These are phyloP conservation scores for Botrytis elliptica DNA, from an alignment of 2,329 filamentous ascomycete genomes.

Conservation along the genomic window DNA sequence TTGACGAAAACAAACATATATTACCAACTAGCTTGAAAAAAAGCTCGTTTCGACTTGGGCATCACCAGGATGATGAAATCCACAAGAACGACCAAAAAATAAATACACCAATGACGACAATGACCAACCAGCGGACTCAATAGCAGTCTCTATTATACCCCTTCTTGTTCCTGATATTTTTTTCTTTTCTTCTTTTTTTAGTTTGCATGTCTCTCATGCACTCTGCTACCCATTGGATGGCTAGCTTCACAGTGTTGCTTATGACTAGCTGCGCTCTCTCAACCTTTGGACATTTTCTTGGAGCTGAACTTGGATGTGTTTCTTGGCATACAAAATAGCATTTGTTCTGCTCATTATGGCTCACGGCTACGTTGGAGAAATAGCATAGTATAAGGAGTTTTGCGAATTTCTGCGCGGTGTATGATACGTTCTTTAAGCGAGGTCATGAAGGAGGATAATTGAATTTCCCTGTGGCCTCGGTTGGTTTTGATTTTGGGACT, in stretches of 20 bases:
- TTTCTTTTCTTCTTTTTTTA: not conserved
- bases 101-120: constrained; percentile 14
- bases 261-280: not conserved
- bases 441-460: not conserved
- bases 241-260: not conserved
- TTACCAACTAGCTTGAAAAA: not conserved
- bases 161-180: constrained; percentile 10
- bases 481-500: not conserved
- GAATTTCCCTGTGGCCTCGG: not conserved
- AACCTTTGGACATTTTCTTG: constrained; percentile 14
- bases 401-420: not conserved
- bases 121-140: not conserved
- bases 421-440: not conserved
- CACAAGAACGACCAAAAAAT: not conserved
- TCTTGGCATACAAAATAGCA: constrained; percentile 11
- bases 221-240: constrained; percentile 2
- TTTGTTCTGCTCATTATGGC: constrained; percentile 12
- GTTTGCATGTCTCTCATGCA: not conserved
- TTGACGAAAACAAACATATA: not conserved
- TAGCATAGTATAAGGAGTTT: constrained; percentile 14
- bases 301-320: constrained; percentile 16
- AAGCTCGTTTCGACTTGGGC: constrained; percentile 1
- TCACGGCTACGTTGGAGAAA: not conserved
- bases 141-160: constrained; percentile 12
- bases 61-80: constrained; percentile 4